phyloP scores from a whole-genome alignment of 2,329 filamentous ascomycete genomes.

The Diplodia corticola region DNA sequence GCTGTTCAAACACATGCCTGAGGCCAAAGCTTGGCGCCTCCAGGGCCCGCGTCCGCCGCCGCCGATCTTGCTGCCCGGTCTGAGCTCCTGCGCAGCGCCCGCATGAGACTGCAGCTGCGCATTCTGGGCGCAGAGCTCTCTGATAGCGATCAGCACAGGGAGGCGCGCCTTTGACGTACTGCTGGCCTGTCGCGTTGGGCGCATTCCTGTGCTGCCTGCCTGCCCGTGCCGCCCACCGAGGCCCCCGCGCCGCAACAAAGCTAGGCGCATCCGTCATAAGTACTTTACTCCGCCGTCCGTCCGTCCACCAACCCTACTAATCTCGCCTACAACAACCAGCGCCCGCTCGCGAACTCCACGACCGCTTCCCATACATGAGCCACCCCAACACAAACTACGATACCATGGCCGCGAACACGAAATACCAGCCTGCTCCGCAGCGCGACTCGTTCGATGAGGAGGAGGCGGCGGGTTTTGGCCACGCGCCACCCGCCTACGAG shows the following conservation, averaged over 20 bases:
- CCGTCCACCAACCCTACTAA: not conserved
- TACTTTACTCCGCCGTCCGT: conserved; percentile 7
- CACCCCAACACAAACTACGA: conserved; percentile 9
- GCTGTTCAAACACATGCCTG: conserved; percentile 21
- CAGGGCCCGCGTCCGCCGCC: not conserved
- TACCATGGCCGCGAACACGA: conserved; percentile 55
- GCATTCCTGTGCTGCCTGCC: conserved; percentile 18
- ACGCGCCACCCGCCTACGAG: conserved; percentile 80
- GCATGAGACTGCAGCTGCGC: not conserved
- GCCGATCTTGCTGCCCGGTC: conserved; percentile 15
- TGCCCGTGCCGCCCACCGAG: conserved; percentile 10
- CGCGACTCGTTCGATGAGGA: conserved; percentile 79
- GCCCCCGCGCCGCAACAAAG: conserved; percentile 20
- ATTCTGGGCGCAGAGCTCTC: not conserved
- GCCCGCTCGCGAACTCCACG: not conserved
- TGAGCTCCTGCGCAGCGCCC: conserved; percentile 1
- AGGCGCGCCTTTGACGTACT: conserved; percentile 2
- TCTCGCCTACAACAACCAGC: not conserved
- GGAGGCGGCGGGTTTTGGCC: conserved; percentile 56
- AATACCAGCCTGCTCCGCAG: conserved; percentile 81
- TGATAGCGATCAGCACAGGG: conserved; percentile 14
- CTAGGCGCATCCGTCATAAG: conserved; percentile 20
- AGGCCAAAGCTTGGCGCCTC: conserved; percentile 18
- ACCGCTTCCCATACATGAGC: conserved; percentile 4
- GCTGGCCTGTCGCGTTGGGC: conserved; percentile 8